Evolutionary conservation across 2,329 filamentous ascomycete genomes (phyloP), one percentile per base, ranked within the genome.

Genomic region (Neoarthrinium moseri): DNA sequence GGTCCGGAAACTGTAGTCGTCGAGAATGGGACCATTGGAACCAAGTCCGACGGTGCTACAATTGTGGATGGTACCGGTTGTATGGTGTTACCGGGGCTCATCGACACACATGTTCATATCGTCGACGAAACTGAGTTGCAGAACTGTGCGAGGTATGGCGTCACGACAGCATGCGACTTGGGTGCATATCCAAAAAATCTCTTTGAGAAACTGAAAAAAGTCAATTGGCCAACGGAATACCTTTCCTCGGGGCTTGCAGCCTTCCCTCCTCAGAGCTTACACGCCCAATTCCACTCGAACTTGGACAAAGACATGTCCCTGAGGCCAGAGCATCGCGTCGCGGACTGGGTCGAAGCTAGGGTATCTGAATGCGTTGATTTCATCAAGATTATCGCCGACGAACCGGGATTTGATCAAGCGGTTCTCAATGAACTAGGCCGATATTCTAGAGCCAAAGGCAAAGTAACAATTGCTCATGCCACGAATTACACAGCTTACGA

Each of bases 371-470:
- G 44, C 11, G 50, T 53, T 7, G 58, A 64, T 39, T 63, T 57
- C 42, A 47, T 63, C 51, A 65, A 60, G 47, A 51, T 60, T 26
- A 54, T 57, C 15, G 52, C 52, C 18, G 57, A 61, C 47, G 33
- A 36, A 13, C 51, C 58, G 2, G 56, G 58, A 2, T 46, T 58
- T 6, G 44, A 48, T 8, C 51, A 59, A 17, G 52, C 54, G 6
- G 43, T 56, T 4, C 47, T 64, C 2, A 46, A 55, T 6, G 46
- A 43, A 22, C 46, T 62, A 1, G 56, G 52, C 29, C 41, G 44
- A 4, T 49, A 58, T 26, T 52, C 58, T 0, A 53, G 55, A 35
- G 51, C 49, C n/a, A 51, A 54, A 11, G 53, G 52, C 3, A 60
- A 55, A 39, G 47, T 57, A 38, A 53, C 57, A 10, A 46, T 62